Conservation (phyloP, 805 yeast species). For the Brettanomyces custersianus region DNA sequence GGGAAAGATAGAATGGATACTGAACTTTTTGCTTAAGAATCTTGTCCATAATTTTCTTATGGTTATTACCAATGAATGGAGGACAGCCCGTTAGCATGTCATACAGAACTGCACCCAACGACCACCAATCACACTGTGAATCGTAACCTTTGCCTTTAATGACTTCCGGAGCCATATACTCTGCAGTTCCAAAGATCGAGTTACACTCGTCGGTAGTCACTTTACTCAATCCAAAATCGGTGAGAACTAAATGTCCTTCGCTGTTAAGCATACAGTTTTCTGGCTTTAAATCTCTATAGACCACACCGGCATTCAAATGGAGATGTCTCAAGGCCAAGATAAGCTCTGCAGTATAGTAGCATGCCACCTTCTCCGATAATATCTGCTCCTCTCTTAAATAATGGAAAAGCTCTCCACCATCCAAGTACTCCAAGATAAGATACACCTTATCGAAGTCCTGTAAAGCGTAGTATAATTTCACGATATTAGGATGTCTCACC, state of each 20-base stretch:
- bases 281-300: conserved; percentile 83
- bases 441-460: conserved; percentile 76
- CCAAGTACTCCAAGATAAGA: conserved; percentile 68
- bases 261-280: conserved; percentile 77
- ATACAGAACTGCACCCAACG: conserved; percentile 71
- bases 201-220: conserved; percentile 33
- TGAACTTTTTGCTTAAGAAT: conserved; percentile 57
- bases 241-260: conserved; percentile 71
- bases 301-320: conserved; percentile 65
- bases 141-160: conserved; percentile 70
- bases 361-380: conserved; percentile 54
- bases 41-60: conserved; percentile 67
- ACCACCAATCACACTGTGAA: conserved; percentile 85
- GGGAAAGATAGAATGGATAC: conserved; percentile 67
- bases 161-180: conserved; percentile 87
- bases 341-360: conserved; percentile 76
- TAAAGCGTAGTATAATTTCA: conserved; percentile 70
- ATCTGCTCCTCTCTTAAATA: conserved; percentile 43
- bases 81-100: conserved; percentile 83
- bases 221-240: conserved; percentile 78
- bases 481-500: conserved; percentile 73
- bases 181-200: conserved; percentile 68
- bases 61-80: conserved; percentile 79
- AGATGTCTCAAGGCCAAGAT: conserved; percentile 68
- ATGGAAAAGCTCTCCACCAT: conserved; percentile 79